phyloP scores from a whole-genome alignment of 2,329 filamentous ascomycete species.

The Bipolaris oryzae region DNA sequence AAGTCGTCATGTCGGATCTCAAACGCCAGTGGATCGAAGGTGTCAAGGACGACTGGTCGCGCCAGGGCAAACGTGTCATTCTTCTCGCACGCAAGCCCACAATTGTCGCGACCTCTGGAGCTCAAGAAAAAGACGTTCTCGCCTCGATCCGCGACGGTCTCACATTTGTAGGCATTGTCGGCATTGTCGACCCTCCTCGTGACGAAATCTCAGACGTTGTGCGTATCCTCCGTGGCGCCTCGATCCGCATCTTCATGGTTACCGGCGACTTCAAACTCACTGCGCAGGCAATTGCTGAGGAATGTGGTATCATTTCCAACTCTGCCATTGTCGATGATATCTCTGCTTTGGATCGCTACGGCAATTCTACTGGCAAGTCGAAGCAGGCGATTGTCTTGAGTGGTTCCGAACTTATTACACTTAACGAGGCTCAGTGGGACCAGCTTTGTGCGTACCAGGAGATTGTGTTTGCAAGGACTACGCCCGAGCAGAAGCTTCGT shows the following conservation, averaged over 20 bases:
- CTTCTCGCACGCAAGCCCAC: conserved; percentile 68
- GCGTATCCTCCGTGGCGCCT: conserved; percentile 69
- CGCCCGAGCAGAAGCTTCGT: conserved; percentile 77
- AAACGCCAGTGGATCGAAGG: conserved; percentile 58
- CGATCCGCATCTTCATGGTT: conserved; percentile 81
- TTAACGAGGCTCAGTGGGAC: conserved; percentile 73
- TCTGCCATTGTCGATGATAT: conserved; percentile 59
- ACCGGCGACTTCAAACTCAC: conserved; percentile 80
- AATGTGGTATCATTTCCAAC: conserved; percentile 72
- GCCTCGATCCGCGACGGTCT: conserved; percentile 58
- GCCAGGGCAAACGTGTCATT: conserved; percentile 70
- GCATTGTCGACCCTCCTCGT: conserved; percentile 65
- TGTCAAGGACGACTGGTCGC: conserved; percentile 72
- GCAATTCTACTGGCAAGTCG: conserved; percentile 28
- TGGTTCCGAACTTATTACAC: conserved; percentile 61
- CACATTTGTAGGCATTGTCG: conserved; percentile 62
- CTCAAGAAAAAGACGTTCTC: conserved; percentile 64
- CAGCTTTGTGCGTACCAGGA: conserved; percentile 69
- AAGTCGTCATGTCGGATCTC: conserved; percentile 55
- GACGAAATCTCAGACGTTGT: conserved; percentile 65
- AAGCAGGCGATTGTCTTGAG: conserved; percentile 42
- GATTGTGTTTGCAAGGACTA: conserved; percentile 75
- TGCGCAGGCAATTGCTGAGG: conserved; percentile 72
- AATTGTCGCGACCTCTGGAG: conserved; percentile 49
- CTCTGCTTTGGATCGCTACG: conserved; percentile 54